A percentile compares a stretch with the other conserved stretches of the same genome.
Evolutionary conservation across 2,329 filamentous ascomycete species (phyloP).

Genomic region (Diplodia sapinea): DNA sequence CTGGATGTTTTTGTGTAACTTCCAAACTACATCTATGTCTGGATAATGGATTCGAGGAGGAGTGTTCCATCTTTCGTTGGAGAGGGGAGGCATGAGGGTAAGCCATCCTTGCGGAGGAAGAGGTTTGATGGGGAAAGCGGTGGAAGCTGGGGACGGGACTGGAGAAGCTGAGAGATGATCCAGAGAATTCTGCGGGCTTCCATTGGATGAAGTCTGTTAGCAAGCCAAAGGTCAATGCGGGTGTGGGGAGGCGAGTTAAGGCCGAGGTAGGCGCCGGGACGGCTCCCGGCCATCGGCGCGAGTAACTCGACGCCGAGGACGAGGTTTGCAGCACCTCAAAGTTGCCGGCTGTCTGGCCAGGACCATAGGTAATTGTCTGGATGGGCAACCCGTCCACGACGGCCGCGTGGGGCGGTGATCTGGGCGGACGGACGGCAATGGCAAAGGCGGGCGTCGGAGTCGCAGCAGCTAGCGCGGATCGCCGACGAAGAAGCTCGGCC

Average conservation of each 20-base stretch:
- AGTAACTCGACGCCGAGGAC: neutral
- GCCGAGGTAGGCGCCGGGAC: constrained; percentile 17
- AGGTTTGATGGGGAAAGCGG: neutral
- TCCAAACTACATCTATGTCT: neutral
- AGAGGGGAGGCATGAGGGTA: neutral
- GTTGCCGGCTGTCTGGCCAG: neutral
- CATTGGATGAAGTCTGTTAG: neutral
- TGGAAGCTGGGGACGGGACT: neutral
- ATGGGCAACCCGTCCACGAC: too few relatives aligned
- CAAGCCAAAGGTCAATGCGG: constrained; percentile 13
- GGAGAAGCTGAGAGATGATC: constrained; percentile 9
- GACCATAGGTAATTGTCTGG: neutral
- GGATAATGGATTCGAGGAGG: neutral
- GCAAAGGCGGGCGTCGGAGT: neutral
- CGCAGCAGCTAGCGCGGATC: constrained; percentile 20
- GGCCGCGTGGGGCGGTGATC: neutral
- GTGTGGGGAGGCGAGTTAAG: constrained; percentile 24
- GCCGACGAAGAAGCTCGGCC: neutral
- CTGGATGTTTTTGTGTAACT: neutral
- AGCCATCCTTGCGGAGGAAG: neutral
- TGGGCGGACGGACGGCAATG: constrained; percentile 8
- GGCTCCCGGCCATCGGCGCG: neutral
- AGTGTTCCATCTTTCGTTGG: neutral
- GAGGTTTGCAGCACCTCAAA: neutral
- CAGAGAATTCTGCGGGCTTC: constrained; percentile 10